Conservation (phyloP, 2,329 filamentous ascomycete genomes). For the Fusarium sp. region DNA sequence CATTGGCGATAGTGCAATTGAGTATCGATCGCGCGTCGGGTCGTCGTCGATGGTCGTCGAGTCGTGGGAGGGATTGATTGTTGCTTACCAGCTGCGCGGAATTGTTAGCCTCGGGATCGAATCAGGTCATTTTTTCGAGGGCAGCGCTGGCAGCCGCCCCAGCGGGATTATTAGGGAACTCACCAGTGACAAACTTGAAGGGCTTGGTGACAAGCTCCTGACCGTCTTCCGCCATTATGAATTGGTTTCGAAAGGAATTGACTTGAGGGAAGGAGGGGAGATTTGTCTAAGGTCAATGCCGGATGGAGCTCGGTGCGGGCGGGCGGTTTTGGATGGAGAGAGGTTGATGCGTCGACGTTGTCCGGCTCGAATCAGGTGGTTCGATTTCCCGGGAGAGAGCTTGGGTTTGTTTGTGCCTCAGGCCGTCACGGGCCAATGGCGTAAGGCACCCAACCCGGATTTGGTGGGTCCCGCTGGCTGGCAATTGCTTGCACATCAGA, state of each 20-base stretch:
- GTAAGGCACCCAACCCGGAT: slow-evolving; percentile 49
- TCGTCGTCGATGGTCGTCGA: slow-evolving; percentile 29
- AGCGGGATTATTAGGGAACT: slow-evolving; percentile 59
- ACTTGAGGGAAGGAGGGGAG: slow-evolving; percentile 32
- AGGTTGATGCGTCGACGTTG: slow-evolving; percentile 52
- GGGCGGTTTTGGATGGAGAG: slow-evolving; percentile 39
- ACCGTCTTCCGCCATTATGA: slow-evolving; percentile 87
- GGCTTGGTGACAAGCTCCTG: slow-evolving; percentile 90
- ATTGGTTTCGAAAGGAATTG: slow-evolving; percentile 46
- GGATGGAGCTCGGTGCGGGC: slow-evolving; percentile 48
- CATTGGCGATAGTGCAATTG: slow-evolving; percentile 40
- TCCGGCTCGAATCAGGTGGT: slow-evolving; percentile 57
- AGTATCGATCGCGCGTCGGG: slow-evolving; percentile 38
- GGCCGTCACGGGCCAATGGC: slow-evolving; percentile 51
- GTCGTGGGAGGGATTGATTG: slow-evolving; percentile 29
- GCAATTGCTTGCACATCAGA: slow-evolving; percentile 50
- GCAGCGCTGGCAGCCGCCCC: slow-evolving; percentile 34
- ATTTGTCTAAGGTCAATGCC: slow-evolving; percentile 48
- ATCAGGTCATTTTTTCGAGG: slow-evolving; percentile 51
- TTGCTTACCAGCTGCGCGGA: slow-evolving; percentile 58
- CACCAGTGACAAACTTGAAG: slow-evolving; percentile 99
- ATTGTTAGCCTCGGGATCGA: slow-evolving; percentile 56
- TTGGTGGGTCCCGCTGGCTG: slow-evolving; percentile 46
- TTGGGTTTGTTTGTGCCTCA: slow-evolving; percentile 52
- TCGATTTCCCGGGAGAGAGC: slow-evolving; percentile 48